A percentile compares a stretch with the other conserved stretches of the same genome.
phyloP scores from a whole-genome alignment of 345 rosid genomes.

The Syzygium grande region DNA sequence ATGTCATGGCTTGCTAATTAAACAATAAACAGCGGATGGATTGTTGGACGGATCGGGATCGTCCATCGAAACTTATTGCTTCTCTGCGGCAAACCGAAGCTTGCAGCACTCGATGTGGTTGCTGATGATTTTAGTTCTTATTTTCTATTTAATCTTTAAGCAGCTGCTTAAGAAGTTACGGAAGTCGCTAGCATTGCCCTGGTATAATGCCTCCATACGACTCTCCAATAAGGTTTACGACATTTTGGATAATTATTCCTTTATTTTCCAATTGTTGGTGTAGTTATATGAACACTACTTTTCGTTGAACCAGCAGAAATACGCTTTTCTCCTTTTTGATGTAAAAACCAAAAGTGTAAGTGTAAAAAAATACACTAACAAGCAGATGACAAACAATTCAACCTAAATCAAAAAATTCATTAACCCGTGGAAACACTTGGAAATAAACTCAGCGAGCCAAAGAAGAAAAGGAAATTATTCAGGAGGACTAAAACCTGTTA shows the following conservation, averaged over 20 bases:
- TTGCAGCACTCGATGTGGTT: too few relatives aligned
- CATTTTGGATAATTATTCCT: too few relatives aligned
- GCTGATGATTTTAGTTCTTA: too few relatives aligned
- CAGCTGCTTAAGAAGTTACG: too few relatives aligned
- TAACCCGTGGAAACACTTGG: background rate
- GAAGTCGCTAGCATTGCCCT: too few relatives aligned
- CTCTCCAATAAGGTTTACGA: too few relatives aligned
- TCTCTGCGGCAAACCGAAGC: too few relatives aligned
- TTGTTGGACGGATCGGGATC: too few relatives aligned
- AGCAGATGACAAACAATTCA: background rate
- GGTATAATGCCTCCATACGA: too few relatives aligned
- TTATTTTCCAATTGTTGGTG: background rate
- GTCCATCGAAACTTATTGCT: too few relatives aligned
- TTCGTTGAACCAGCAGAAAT: background rate
- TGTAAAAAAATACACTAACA: background rate
- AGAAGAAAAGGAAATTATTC: background rate
- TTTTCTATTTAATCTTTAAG: too few relatives aligned
- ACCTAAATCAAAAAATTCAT: background rate
- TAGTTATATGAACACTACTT: background rate
- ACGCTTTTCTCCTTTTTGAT: background rate
- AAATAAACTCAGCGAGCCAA: background rate
- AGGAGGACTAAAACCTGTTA: slow-evolving; percentile 1
- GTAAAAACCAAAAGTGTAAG: background rate
- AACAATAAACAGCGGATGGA: background rate
- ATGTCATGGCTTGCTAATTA: background rate